Evolutionary conservation across 1,284 basidiomycete genomes (phyloP), one percentile per base, ranked within the genome.

Genomic region (Ustilago esculenta): DNA sequence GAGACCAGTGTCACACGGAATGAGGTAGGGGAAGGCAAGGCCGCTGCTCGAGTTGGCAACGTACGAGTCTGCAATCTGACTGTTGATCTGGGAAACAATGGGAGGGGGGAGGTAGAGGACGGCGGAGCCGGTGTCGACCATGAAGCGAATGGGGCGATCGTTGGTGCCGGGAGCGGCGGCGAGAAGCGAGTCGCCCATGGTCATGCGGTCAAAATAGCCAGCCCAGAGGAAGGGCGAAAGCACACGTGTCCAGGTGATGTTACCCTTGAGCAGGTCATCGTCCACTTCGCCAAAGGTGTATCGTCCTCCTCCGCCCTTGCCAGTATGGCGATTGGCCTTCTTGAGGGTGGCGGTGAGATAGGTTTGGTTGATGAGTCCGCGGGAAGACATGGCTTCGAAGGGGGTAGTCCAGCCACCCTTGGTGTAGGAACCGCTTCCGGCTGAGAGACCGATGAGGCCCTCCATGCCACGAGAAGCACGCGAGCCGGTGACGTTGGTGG

Each of bases 201-300:
- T 57, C 61, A 75, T 73, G 45, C 40, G 20, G 32, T 64, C 58
- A 43, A 70, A 67, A 49, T 64, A 59, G 21, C 60, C 66, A 15
- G 63, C 73, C 73, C 73, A 75, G 18, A 70, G 68, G 50, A 35
- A 59, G 6, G 68, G 57, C 17, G 61, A 67, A 14, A 65, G 55
- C 2, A 57, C 67, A 29, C 42, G 49, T 17, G 64, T 55, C 70
- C 70, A 75, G 33, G 65, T 70, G 37, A 75, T 52, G 46, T 70
- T 32, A 43, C 66, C 70, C 4, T 43, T 40, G 17, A 65, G 66
- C n/a, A 48, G 42, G 8, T 50, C 30, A 18, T 57, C 39, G 54
- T 76, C 75, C 33, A 76, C 37, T 36, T 64, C 64, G 41, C 75
- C 75, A 32, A 76, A 71, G 6, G 54, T 48, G 71, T 75, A 75